A percentile compares a stretch with the other conserved stretches of the same genome.
phyloP scores from a whole-genome alignment of 768 basidiomycete species.

The Boletellus sp. region DNA sequence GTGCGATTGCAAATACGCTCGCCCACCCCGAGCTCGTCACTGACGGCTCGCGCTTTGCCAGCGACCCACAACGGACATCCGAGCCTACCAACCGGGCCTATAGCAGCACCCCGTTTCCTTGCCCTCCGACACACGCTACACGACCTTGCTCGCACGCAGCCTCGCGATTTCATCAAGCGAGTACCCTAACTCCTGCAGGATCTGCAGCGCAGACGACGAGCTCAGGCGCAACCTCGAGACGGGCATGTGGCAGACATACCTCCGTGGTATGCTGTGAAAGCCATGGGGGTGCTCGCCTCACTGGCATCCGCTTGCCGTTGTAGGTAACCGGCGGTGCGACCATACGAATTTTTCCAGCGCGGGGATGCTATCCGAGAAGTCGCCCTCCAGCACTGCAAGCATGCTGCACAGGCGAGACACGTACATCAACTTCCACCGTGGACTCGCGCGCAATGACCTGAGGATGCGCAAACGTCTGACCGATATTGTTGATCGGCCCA shows the following conservation, averaged over 20 bases:
- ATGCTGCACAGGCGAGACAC: conserved; percentile 34
- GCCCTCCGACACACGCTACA: conserved; percentile 29
- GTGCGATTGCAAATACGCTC: conserved; percentile 22
- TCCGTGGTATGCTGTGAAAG: conserved; percentile 80
- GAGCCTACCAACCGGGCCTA: conserved; percentile 2
- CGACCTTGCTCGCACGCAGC: conserved; percentile 41
- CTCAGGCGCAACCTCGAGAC: background rate
- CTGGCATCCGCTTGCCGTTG: conserved; percentile 73
- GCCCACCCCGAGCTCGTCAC: conserved; percentile 13
- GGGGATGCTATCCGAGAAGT: conserved; percentile 52
- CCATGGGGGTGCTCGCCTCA: conserved; percentile 80
- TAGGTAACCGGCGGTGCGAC: conserved; percentile 80
- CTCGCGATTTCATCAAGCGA: conserved; percentile 36
- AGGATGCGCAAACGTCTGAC: conserved; percentile 87
- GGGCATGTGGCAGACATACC: conserved; percentile 36
- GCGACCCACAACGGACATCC: conserved; percentile 30
- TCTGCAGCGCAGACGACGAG: conserved; percentile 24
- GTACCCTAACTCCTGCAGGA: conserved; percentile 44
- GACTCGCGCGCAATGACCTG: conserved; percentile 74
- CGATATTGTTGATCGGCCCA: conserved; percentile 90
- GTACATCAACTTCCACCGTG: conserved; percentile 74
- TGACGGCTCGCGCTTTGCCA: background rate
- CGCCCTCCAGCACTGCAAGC: conserved; percentile 7
- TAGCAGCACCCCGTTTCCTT: conserved; percentile 17
- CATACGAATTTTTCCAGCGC: conserved; percentile 73